Base-by-base conservation (phyloP, 225 moss, liverwort and hornwort species). In the Ulota crispa region DNA sequence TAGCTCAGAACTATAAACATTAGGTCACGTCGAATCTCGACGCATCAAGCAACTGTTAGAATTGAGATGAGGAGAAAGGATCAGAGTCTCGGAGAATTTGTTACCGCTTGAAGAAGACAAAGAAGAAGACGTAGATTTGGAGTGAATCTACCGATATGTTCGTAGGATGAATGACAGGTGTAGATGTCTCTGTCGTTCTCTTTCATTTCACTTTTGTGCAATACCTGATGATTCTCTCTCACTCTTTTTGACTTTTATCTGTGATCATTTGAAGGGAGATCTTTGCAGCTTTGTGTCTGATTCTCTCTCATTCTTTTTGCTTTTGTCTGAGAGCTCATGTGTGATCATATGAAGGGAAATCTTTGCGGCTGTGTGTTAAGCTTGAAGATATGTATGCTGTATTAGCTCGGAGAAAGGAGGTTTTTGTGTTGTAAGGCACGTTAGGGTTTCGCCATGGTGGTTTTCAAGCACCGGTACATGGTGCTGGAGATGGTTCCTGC, bases 391-490 rank as follows among this genome's bases (percentile, higher is more conserved):
- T 47, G n/a, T 14, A 2, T 9, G 14, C 34, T 37, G 10, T 36
- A 9, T n/a, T 24, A 24, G 37, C 47, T 50, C 2, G 26, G 5
- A 7, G 36, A 66, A 16, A 42, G 6, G 52, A 27, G 34, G 24
- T 41, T 13, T 27, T 50, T 50, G 50, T 39, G 9, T 68, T 31
- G 53, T 26, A 39, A 18, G 10, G 20, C 19, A 26, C 3, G 9
- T 4, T 27, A 1, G 56, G 64, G 13, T 23, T 15, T 52, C 8
- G 81, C 72, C 31, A 96, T 93, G 95, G 95, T 95, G 77, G 87
- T 89, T 53, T 86, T 87, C 32, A 92, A 93, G 83, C 92, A 93
- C 76, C 87, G 96, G 37, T 95, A 89, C 76, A 57, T 97, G 90
- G 78, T 97, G 80, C 80, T 95, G 88, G 95, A 95, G 87, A 87